Conservation (phyloP, 2,329 filamentous ascomycete genomes). For the Phoma sp. region DNA sequence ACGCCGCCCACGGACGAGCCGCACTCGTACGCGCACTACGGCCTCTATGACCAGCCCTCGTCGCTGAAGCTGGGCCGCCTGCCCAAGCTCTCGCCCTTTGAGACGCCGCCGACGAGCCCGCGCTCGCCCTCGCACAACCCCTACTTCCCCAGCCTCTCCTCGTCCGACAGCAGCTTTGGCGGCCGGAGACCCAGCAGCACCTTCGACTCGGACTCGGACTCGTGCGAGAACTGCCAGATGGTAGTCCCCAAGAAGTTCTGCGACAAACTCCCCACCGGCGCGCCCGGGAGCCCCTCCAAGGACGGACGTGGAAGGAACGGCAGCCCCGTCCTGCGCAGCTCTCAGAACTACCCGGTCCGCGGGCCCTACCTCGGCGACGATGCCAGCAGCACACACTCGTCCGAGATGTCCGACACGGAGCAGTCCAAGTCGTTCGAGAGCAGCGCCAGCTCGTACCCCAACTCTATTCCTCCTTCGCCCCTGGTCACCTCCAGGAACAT, state of each 20-base stretch:
- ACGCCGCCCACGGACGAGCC: slow-evolving; percentile 51
- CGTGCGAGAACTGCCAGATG: slow-evolving; percentile 65
- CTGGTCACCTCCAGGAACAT: slow-evolving; percentile 50
- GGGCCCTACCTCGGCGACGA: slow-evolving; percentile 42
- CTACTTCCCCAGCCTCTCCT: slow-evolving; percentile 55
- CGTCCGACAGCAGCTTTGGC: slow-evolving; percentile 41
- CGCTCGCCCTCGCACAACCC: slow-evolving; percentile 54
- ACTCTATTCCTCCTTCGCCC: slow-evolving; percentile 51
- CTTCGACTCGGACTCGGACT: slow-evolving; percentile 58
- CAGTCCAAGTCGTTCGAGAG: slow-evolving; percentile 48
- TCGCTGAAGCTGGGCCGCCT: slow-evolving; percentile 44
- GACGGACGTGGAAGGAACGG: slow-evolving; percentile 59
- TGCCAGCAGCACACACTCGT: slow-evolving; percentile 45
- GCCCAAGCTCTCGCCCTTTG: slow-evolving; percentile 48
- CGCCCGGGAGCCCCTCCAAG: slow-evolving; percentile 59
- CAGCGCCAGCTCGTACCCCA: slow-evolving; percentile 39
- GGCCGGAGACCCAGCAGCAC: slow-evolving; percentile 45
- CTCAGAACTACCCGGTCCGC: slow-evolving; percentile 61
- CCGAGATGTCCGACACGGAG: slow-evolving; percentile 48
- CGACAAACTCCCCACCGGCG: slow-evolving; percentile 61
- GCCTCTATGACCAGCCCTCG: slow-evolving; percentile 44
- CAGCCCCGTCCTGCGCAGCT: slow-evolving; percentile 63
- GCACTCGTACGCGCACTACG: slow-evolving; percentile 41
- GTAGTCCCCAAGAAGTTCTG: slow-evolving; percentile 62
- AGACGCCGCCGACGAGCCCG: slow-evolving; percentile 52